phyloP scores from a whole-genome alignment of 208 protist genomes.

The Novymonas esmeraldas region DNA sequence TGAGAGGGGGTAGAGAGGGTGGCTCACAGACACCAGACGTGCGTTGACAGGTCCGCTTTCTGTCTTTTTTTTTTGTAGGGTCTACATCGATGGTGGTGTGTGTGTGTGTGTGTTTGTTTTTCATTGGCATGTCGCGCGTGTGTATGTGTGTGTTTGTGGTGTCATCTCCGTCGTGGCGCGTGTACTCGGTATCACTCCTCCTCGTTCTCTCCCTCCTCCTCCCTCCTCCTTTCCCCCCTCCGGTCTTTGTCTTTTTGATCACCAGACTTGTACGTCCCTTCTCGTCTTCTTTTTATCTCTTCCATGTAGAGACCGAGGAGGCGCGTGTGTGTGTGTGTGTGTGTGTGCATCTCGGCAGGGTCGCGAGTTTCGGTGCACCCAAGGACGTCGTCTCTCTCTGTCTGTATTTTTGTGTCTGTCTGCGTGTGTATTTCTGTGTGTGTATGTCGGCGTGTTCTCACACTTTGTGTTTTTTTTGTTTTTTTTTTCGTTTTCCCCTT shows the following conservation, averaged over 20 bases:
- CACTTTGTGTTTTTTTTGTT: not conserved
- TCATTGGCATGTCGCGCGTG: not conserved
- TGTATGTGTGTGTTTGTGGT: not conserved
- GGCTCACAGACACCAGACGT: too few species aligned
- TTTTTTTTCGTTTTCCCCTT: not conserved
- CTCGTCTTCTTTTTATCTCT: not conserved
- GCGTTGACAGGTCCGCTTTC: too few species aligned
- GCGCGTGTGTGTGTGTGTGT: not conserved
- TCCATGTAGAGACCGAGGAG: not conserved
- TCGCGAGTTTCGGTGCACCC: not conserved
- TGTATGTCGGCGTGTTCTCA: not conserved
- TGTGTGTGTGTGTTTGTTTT: not conserved
- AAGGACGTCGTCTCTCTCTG: not conserved
- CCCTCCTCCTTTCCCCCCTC: not conserved
- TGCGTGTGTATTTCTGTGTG: constrained; percentile 7
- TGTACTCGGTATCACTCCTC: not conserved
- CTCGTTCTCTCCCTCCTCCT: not conserved
- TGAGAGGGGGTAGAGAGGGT: too few species aligned
- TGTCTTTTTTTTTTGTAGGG: not conserved
- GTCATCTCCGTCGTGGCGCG: too few species aligned
- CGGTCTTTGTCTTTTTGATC: not conserved
- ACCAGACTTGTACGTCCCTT: too few species aligned
- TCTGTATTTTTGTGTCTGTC: not conserved
- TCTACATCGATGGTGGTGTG: too few species aligned
- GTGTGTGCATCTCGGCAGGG: not conserved